Evolutionary conservation across 176 grass and related monocot genomes (phyloP).

Genomic region (Musa itinerans): DNA sequence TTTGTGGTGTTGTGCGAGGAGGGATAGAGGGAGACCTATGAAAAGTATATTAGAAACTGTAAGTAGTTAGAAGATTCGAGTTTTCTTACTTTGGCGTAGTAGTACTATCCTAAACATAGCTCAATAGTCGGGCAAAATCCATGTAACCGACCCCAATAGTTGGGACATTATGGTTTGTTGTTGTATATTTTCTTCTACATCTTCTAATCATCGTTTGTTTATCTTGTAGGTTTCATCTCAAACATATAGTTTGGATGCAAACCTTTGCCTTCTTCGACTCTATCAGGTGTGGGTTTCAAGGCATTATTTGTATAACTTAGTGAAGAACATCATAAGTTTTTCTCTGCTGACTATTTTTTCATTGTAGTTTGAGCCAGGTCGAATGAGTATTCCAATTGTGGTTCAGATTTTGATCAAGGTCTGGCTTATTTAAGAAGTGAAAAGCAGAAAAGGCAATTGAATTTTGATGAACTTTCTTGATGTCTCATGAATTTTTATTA

Average conservation of each 20-base stretch:
- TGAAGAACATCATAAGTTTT: too few relatives aligned
- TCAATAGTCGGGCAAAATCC: too few relatives aligned
- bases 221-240: conserved; percentile 65
- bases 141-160: too few relatives aligned
- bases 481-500: conserved; percentile 7
- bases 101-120: too few relatives aligned
- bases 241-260: conserved; percentile 87
- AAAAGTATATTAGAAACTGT: too few relatives aligned
- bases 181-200: too few relatives aligned
- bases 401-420: conserved; percentile 82
- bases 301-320: neutral
- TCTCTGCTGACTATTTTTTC: neutral
- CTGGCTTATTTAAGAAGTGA: neutral
- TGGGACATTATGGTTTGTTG: too few relatives aligned
- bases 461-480: neutral
- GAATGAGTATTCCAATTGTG: conserved; percentile 69
- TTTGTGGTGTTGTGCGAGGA: too few relatives aligned
- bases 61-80: too few relatives aligned
- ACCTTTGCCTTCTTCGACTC: conserved; percentile 90
- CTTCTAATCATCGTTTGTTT: neutral
- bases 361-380: conserved; percentile 79
- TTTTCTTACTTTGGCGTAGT: too few relatives aligned
- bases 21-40: too few relatives aligned
- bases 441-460: conserved; percentile 3
- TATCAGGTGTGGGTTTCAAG: conserved; percentile 48